Conservation (phyloP, 257 asterid species). For the Solanum bukasovii region DNA sequence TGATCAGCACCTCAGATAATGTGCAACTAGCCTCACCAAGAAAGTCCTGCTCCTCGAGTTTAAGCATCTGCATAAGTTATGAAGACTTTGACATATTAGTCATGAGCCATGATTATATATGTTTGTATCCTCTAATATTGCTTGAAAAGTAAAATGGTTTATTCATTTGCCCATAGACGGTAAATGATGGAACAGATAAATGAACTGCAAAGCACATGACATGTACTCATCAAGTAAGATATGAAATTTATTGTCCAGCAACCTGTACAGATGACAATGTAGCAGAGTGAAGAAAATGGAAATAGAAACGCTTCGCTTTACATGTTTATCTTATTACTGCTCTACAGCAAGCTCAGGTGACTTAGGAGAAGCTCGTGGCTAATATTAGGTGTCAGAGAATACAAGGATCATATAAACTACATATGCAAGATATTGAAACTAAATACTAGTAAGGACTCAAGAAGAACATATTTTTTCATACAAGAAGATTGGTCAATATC, state of each 20-base stretch:
- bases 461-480: neutral
- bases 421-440: neutral
- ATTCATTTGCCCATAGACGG: neutral
- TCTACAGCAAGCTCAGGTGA: neutral
- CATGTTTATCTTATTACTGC: neutral
- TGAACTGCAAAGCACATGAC: neutral
- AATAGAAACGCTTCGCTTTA: neutral
- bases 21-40: slow-evolving; percentile 92
- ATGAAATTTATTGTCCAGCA: neutral
- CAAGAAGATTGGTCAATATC: neutral
- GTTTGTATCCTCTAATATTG: neutral
- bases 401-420: neutral
- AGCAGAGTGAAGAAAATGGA: neutral
- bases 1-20: slow-evolving; percentile 63
- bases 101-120: neutral
- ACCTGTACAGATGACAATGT: neutral
- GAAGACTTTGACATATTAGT: neutral
- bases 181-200: neutral
- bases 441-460: neutral
- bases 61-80: slow-evolving; percentile 29
- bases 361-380: neutral
- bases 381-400: neutral
- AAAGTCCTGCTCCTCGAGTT: slow-evolving; percentile 90
- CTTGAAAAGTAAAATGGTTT: neutral
- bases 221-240: neutral